Percentiles rank a stretch among this genome's conserved stretches.
Evolutionary conservation across 129 eudicot species (phyloP).

Genomic region (Arctium minus): DNA sequence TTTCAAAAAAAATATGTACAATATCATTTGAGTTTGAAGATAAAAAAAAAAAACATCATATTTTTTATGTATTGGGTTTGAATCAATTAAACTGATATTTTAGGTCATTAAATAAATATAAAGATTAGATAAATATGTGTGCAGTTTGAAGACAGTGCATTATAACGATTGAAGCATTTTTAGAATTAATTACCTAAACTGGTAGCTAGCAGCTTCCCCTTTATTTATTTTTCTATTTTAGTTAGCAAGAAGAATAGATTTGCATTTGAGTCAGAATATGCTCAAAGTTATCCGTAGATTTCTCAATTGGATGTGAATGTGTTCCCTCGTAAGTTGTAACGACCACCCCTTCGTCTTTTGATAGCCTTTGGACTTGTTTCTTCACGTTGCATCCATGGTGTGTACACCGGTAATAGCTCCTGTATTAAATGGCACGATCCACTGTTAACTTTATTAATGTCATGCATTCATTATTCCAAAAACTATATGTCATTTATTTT

Average conservation of each 20-base stretch:
- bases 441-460: background rate
- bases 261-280: constrained; percentile 72
- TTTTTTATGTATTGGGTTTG: background rate
- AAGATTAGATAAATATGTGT: background rate
- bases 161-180: constrained; percentile 10
- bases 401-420: constrained; percentile 81
- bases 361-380: constrained; percentile 77
- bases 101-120: constrained; percentile 16
- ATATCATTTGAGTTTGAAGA: background rate
- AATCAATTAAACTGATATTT: background rate
- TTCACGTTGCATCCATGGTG: constrained; percentile 73
- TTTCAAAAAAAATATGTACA: too few species aligned
- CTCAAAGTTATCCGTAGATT: constrained; percentile 73
- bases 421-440: background rate
- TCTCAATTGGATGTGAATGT: constrained; percentile 71
- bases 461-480: background rate
- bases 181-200: constrained; percentile 13
- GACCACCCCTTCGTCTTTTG: constrained; percentile 66
- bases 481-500: background rate
- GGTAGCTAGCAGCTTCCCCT: background rate
- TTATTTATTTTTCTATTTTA: constrained; percentile 8
- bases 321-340: constrained; percentile 84
- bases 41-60: background rate
- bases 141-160: constrained; percentile 1
- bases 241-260: constrained; percentile 46